These are phyloP conservation scores for Zasmidium angulare DNA, from an alignment of 2,329 filamentous ascomycete species.

Conservation along the genomic window DNA sequence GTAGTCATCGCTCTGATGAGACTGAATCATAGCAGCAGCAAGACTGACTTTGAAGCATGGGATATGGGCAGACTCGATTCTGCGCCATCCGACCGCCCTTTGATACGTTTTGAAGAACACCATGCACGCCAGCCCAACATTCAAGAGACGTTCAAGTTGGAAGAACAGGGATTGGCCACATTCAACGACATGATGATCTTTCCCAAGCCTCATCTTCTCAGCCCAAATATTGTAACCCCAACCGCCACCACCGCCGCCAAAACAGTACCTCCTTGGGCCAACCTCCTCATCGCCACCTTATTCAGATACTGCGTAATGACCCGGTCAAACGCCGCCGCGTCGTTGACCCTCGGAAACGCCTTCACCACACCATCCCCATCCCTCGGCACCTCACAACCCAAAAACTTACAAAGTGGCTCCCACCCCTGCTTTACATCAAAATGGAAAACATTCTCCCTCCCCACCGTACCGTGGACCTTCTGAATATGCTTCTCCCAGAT, in stretches of 20 bases:
- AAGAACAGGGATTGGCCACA: no score
- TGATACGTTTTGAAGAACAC: no score
- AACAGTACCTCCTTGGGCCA: neutral
- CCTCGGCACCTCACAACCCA: neutral
- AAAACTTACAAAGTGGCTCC: slow-evolving; percentile 4
- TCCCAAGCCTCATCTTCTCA: neutral
- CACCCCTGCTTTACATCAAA: slow-evolving; percentile 3
- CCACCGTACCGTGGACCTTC: neutral
- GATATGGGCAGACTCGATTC: no score
- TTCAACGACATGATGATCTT: no score
- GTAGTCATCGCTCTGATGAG: no score
- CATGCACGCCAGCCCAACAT: no score
- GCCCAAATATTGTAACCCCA: neutral
- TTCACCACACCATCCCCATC: slow-evolving; percentile 1
- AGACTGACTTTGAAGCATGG: no score
- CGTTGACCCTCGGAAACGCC: slow-evolving; percentile 6
- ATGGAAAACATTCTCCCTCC: slow-evolving; percentile 1
- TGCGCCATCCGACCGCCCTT: no score
- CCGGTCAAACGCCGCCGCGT: slow-evolving; percentile 5
- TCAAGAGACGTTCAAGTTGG: no score
- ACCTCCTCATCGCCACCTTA: slow-evolving; percentile 1
- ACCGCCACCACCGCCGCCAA: slow-evolving; percentile 1
- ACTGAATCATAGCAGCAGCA: no score
- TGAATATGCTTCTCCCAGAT: slow-evolving; percentile 1
- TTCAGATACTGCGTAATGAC: slow-evolving; percentile 5